phyloP scores from a whole-genome alignment of 768 basidiomycete species.

The Termitomyces eurrhizus region DNA sequence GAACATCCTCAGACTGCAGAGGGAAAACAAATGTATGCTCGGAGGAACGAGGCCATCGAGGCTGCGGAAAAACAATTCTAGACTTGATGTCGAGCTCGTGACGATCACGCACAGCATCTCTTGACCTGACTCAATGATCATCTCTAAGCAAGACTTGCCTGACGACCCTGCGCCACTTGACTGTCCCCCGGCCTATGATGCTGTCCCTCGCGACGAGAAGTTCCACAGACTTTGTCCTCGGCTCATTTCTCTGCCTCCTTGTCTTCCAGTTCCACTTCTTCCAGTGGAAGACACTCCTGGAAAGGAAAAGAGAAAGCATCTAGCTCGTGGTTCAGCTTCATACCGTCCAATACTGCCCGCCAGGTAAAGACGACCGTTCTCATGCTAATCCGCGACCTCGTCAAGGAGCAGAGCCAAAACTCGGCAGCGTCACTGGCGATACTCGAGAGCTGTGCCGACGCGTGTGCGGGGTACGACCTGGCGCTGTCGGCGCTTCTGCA shows the following conservation, averaged over 20 bases:
- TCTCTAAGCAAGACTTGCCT: conserved; percentile 29
- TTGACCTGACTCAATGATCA: conserved; percentile 17
- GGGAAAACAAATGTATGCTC: conserved; percentile 5
- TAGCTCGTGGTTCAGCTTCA: conserved; percentile 33
- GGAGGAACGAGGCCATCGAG: conserved; percentile 10
- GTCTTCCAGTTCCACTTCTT: not conserved
- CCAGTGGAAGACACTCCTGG: conserved; percentile 12
- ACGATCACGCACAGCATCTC: conserved; percentile 7
- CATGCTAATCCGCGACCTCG: conserved; percentile 53
- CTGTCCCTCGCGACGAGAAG: conserved; percentile 12
- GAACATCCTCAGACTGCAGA: not conserved
- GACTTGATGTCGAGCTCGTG: too few species aligned
- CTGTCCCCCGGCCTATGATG: conserved; percentile 39
- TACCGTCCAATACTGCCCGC: conserved; percentile 31
- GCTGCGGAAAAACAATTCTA: too few species aligned
- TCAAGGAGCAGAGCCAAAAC: conserved; percentile 32
- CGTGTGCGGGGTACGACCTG: conserved; percentile 46
- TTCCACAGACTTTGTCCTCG: too few species aligned
- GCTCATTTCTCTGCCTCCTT: conserved; percentile 3
- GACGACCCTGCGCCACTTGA: conserved; percentile 34
- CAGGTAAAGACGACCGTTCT: conserved; percentile 53
- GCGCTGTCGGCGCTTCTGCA: conserved; percentile 55
- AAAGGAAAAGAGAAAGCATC: conserved; percentile 28
- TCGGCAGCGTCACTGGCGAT: conserved; percentile 35
- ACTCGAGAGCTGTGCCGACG: conserved; percentile 60